Evolutionary conservation across 306 rosid genomes (phyloP), one percentile per base, ranked within the genome.

Genomic region (Lablab purpureus): DNA sequence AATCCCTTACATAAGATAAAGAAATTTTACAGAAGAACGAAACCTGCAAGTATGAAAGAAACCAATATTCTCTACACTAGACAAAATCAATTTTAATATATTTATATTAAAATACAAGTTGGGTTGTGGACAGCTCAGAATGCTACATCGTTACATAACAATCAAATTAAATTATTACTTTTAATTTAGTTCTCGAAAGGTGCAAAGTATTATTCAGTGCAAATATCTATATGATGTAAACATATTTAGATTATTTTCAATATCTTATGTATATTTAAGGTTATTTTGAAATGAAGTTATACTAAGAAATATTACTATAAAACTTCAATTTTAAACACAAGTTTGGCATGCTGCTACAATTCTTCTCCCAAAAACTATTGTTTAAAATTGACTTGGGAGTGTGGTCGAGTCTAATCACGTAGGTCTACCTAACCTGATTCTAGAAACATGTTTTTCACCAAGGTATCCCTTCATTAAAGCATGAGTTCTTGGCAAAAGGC

Each of bases 51-150:
- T 54, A 51, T 50, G 81, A 83, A 77, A 80, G 72, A 83, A 83
- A 62, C 58, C 73, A 21, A 80, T 80, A 85, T 84, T 82, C 52
- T 60, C 50, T 41, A 74, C 7, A 21, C 6, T 34, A 34, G 9
- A 34, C 6, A 34, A 34, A 34, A 34, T 2, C 40, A 34, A 34
- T 34, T 34, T 34, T 7, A 34, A 34, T 60, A 15, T 30, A 60
- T 66, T 50, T 37, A 37, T 13, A 18, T 70, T 43, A 45, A 45
- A 25, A 52, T 68, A 81, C 66, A 17, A 51, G 79, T 79, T 19
- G 56, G 81, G 84, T 51, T 85, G 81, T 78, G 69, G 68, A 85
- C 97, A 91, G 46, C 92, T 87, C 84, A 91, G 72, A 83, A 17
- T 84, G 86, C 78, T 84, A 77, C 74, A 54, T 55, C 32, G 52